Base-by-base conservation (phyloP, 2,329 filamentous ascomycete species). In the Blumeriella jaapii region DNA sequence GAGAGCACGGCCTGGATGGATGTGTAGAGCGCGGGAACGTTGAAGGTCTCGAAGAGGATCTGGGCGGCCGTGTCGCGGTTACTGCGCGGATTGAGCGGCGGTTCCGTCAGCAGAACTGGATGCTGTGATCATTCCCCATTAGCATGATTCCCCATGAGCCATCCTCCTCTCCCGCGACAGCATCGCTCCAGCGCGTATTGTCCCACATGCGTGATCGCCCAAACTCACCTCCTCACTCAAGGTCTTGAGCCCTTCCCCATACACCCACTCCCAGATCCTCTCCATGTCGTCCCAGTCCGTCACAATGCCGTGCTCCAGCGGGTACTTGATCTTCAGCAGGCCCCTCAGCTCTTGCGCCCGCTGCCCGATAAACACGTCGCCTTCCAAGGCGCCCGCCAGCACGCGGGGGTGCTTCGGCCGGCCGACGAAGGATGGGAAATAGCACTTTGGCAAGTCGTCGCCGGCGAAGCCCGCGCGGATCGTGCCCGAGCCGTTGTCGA, bases 241-340 rank as follows among this genome's bases (percentile, higher is more conserved):
- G 31, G 89, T 94, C 67, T 95, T 96, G 53, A 98, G 61, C 46
- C 93, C 91, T 55, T 95, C 89, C 39, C 83, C 83, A 59, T 96
- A 98, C 34, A 98, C 86, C 56, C 93, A 91, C 54, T 93, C 83
- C 91, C 91, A 98, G 62, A 98, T 98, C 64, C 85, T 78, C 67
- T 98, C 91, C 91, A 98, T 98, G 57, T 98, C 91, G 57, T 96
- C 91, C 91, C 91, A 98, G 61, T 98, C 86, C 50, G 91, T 98
- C 45, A 98, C 91, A 53, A 98, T 93, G 51, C 91, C 91, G 59
- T 98, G 91, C 64, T 96, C 91, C 36, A 98, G 66, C 28, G 91
- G 91, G 58, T 96, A 96, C 47, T 78, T 73, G 52, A 98, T 95
- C 71, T 96, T 98, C 51, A 98, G 70, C 42, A 98, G 66, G 3